Conservation (phyloP, 345 rosid species). For the Lumnitzera littorea region DNA sequence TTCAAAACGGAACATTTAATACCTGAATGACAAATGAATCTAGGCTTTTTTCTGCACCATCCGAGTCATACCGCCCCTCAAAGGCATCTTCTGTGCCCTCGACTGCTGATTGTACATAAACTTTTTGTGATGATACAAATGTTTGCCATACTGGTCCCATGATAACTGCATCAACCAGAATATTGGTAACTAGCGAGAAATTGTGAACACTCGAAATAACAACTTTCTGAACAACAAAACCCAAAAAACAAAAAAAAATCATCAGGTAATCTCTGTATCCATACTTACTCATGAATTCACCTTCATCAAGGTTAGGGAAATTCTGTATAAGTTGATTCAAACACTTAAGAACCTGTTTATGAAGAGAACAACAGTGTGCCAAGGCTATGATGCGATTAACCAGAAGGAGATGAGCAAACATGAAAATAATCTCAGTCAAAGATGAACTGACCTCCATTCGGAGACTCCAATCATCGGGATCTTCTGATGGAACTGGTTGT, state of each 20-base stretch:
- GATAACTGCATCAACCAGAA: conserved; percentile 46
- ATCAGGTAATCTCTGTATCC: neutral
- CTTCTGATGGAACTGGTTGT: conserved; percentile 70
- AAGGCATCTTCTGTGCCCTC: conserved; percentile 68
- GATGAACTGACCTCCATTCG: conserved; percentile 73
- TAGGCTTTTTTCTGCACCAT: conserved; percentile 88
- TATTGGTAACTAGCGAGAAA: no score
- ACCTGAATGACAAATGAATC: conserved; percentile 93
- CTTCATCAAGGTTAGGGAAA: conserved; percentile 60
- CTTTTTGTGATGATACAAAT: conserved; percentile 65
- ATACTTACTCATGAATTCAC: conserved; percentile 62
- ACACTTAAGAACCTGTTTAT: conserved; percentile 73
- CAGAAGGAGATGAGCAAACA: neutral
- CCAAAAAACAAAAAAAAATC: neutral
- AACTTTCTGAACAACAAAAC: neutral
- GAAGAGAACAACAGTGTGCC: conserved; percentile 4
- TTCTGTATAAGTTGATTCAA: conserved; percentile 86
- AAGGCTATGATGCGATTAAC: neutral
- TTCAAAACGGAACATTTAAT: conserved; percentile 6
- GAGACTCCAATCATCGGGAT: conserved; percentile 91
- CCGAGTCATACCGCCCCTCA: conserved; percentile 86
- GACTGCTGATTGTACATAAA: conserved; percentile 63
- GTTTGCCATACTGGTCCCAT: conserved; percentile 89
- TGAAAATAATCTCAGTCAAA: conserved; percentile 8
- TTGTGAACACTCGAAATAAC: no score